Evolutionary conservation across 495 filamentous ascomycete genomes (phyloP), one percentile per base, ranked within the genome.

Genomic region (Xylaria intraflava): DNA sequence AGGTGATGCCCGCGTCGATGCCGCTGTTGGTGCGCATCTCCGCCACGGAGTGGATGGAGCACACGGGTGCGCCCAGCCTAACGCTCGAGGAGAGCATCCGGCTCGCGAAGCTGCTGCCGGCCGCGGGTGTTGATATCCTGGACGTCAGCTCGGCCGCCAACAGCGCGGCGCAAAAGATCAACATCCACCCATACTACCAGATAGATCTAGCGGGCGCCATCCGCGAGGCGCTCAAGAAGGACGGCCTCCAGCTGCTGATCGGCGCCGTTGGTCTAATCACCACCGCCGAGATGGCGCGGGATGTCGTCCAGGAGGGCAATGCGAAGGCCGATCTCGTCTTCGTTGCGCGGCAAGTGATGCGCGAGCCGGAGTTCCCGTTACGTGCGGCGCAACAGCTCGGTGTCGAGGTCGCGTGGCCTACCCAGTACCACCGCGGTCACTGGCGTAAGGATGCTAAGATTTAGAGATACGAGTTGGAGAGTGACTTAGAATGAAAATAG

Each of bases 201-300:
- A 67, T 81, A 50, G 76, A 79, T 35, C 71, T 89, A 30, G 86
- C 87, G 0, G 79, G 69, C 1, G 65, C 70, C 54, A 75, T 89
- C 51, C 75, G 83, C 31, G 69, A 74, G 27, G 78, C 74, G 22
- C 70, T 89, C 49, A 71, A 71, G 12, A 74, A 68, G 27, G 73
- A 75, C 14, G 82, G 81, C 0, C 71, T 81, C 51, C 64, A 73
- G 12, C 64, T 90, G 51, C 51, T 77, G 2, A 79, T 91, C 39
- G 83, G 82, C n/a, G 81, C 84, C n/a, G 87, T 91, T 1, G 88
- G 88, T 2, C 65, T 83, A 51, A 83, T 93, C 60, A 85, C 78
- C 9, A 75, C 79, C 48, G 81, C 82, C 6, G 75, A 81, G 48
- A 75, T 74, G 48, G 84, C 84, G n/a, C 68, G 74, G 33, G 49